phyloP scores from a whole-genome alignment of 768 basidiomycete species.

The Chalciporus sphaerocephalus region DNA sequence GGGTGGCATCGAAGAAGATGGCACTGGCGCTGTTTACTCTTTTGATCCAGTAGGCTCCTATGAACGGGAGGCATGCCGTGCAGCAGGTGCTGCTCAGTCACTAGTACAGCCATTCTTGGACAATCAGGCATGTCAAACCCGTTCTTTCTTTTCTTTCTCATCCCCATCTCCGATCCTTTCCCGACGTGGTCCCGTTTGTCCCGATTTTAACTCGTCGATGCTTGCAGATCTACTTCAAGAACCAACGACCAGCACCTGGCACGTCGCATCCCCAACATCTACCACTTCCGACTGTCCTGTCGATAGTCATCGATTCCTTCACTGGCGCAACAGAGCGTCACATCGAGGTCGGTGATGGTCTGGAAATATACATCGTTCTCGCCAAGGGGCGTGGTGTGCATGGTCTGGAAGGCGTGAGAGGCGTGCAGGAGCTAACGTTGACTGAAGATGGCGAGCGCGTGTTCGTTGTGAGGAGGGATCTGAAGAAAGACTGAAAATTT shows the following conservation, averaged over 20 bases:
- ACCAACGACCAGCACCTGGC: slow-evolving; percentile 74
- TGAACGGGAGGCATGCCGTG: slow-evolving; percentile 94
- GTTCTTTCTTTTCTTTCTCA: slow-evolving; percentile 7
- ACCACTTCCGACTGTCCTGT: slow-evolving; percentile 72
- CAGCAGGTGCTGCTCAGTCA: slow-evolving; percentile 91
- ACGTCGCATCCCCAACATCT: slow-evolving; percentile 76
- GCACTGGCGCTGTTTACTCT: slow-evolving; percentile 97
- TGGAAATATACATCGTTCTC: slow-evolving; percentile 87
- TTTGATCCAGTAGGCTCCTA: slow-evolving; percentile 99
- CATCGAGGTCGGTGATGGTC: slow-evolving; percentile 96
- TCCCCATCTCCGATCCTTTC: slow-evolving; percentile 40
- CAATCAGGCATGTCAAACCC: slow-evolving; percentile 74
- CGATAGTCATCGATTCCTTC: slow-evolving; percentile 93
- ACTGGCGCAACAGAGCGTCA: slow-evolving; percentile 97
- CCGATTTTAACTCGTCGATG: slow-evolving; percentile 17
- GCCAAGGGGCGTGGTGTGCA: slow-evolving; percentile 61
- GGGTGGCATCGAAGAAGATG: slow-evolving; percentile 94
- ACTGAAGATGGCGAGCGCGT: slow-evolving; percentile 66
- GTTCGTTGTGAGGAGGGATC: slow-evolving; percentile 69
- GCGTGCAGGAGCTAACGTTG: slow-evolving; percentile 59
- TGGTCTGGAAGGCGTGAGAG: slow-evolving; percentile 51
- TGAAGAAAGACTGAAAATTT: slow-evolving; percentile 73
- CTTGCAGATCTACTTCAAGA: slow-evolving; percentile 93
- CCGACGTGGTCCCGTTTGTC: slow-evolving; percentile 42
- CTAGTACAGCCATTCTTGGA: slow-evolving; percentile 97